These are phyloP conservation scores for Stagonosporopsis chrysanthemi DNA, from an alignment of 2,329 filamentous ascomycete species.

Conservation along the genomic window DNA sequence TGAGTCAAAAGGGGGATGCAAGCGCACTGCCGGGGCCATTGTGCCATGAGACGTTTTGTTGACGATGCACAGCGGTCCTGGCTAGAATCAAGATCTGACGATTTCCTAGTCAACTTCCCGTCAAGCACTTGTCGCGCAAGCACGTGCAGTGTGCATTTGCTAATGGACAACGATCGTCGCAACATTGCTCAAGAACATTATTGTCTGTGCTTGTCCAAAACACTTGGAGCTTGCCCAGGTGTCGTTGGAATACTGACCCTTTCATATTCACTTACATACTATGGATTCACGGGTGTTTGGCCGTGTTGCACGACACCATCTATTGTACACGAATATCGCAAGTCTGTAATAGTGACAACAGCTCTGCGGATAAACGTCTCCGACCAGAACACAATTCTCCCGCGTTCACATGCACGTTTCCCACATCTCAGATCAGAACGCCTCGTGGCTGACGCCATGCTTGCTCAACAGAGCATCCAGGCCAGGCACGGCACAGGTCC, in stretches of 20 bases:
- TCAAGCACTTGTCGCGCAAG: neutral
- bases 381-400: too few species aligned
- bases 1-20: constrained; percentile 4
- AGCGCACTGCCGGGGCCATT: neutral
- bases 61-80: neutral
- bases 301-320: too few species aligned
- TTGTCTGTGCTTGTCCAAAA: too few species aligned
- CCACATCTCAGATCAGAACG: neutral
- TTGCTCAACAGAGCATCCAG: constrained; percentile 10
- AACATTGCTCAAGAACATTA: neutral
- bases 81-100: neutral
- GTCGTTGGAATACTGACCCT: too few species aligned
- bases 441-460: neutral
- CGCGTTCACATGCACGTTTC: neutral
- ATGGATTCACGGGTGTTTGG: too few species aligned
- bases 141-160: constrained; percentile 5
- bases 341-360: too few species aligned
- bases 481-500: constrained; percentile 2
- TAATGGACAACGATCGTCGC: constrained; percentile 2
- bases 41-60: constrained; percentile 5
- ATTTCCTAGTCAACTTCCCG: neutral
- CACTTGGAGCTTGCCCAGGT: too few species aligned
- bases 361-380: neutral
- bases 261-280: too few species aligned
- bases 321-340: too few species aligned